Evolutionary conservation across 441 rosid genomes (phyloP), one percentile per base, ranked within the genome.

Genomic region (Adansonia grandidieri): DNA sequence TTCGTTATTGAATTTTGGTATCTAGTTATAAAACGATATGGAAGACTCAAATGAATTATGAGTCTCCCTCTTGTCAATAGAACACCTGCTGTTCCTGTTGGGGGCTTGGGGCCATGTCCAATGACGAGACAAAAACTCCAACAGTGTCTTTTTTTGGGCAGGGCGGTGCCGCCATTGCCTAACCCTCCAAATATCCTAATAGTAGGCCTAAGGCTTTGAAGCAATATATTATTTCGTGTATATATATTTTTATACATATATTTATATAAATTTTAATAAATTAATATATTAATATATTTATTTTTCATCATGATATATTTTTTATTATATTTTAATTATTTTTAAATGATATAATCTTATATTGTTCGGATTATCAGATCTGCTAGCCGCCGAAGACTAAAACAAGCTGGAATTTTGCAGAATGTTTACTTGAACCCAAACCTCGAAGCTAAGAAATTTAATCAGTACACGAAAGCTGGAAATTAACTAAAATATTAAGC

Each of bases 21-120:
- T 2, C 32, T 28, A 28, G 32, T 28, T 40, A 40, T 5, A 40
- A 40, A 40, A 40, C 44, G 44, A 40, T 5, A 40, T 4, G 44
- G 44, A 40, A 4, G 44, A 40, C 6, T 4, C 44, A 40, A 40
- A 40, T 40, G 44, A 40, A 40, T 40, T 44, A 3, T 57, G 63
- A n/a, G 19, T 57, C 28, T 45, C 53, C 17, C 15, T n/a, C 32
- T 6, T 5, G 0, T 1, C 17, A 42, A 42, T 24, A 6, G 69
- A 58, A 40, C 22, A 45, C 42, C 60, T 71, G 73, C 82, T 76
- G 76, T 71, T 62, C 0, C 2, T 63, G 73, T n/a, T 70, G 75
- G 72, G 66, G 51, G 32, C 32, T 28, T 28, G 1, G 32, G 32
- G 32, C 1, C 24, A 19, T 68, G 71, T 68, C 45, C 15, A 5